Evolutionary conservation across 2,329 filamentous ascomycete species (phyloP).

Genomic region (Aspergillus awamori): DNA sequence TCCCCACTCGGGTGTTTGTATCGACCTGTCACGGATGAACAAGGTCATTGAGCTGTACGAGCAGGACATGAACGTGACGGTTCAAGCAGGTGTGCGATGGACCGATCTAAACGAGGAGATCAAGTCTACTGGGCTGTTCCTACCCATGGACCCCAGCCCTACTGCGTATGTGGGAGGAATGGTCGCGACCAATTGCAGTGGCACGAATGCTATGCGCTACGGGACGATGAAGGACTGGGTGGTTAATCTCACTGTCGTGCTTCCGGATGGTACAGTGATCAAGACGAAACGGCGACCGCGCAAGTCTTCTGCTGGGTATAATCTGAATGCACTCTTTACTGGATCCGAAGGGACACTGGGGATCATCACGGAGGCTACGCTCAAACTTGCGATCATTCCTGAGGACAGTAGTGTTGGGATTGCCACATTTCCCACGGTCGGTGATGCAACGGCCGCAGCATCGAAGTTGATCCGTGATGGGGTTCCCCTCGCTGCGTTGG

Average conservation of each 20-base stretch:
- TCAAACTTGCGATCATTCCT: constrained; percentile 66
- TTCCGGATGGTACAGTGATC: constrained; percentile 68
- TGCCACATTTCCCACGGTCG: constrained; percentile 59
- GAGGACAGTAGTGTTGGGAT: constrained; percentile 64
- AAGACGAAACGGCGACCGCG: constrained; percentile 57
- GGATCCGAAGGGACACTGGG: constrained; percentile 70
- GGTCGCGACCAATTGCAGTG: constrained; percentile 26
- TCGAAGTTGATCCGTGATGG: constrained; percentile 64
- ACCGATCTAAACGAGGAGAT: constrained; percentile 1
- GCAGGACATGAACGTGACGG: constrained; percentile 7
- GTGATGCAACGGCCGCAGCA: constrained; percentile 63
- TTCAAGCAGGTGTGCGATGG: constrained; percentile 6
- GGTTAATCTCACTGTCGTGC: constrained; percentile 68
- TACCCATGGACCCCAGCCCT: constrained; percentile 9
- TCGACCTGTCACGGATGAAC: constrained; percentile 6
- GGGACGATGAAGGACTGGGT: constrained; percentile 78
- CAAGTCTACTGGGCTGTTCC: constrained; percentile 1
- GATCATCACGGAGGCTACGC: constrained; percentile 67
- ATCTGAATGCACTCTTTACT: constrained; percentile 66
- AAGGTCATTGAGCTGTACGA: constrained; percentile 7
- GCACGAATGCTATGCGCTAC: constrained; percentile 64
- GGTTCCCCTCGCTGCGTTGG: constrained; percentile 62
- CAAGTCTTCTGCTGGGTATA: constrained; percentile 71
- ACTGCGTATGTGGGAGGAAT: constrained; percentile 1
- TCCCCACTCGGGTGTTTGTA: constrained; percentile 1